These are phyloP conservation scores for Verticillium zaregamsianum DNA, from an alignment of 2,329 filamentous ascomycete genomes.

Conservation along the genomic window DNA sequence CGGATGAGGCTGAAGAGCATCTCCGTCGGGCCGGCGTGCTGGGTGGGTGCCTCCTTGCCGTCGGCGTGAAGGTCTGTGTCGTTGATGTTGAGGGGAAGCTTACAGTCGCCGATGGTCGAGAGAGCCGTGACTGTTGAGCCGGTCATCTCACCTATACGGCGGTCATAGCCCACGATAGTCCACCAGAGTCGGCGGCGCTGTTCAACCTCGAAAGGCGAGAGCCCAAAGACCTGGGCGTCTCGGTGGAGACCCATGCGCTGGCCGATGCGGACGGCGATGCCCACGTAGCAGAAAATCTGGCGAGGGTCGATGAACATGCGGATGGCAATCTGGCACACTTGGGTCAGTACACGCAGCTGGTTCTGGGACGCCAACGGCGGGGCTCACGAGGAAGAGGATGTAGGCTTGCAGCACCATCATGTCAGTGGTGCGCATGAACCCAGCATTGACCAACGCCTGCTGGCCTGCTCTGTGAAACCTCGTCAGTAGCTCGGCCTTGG, in stretches of 20 bases:
- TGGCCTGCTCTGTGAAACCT: constrained; percentile 56
- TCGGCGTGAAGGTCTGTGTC: constrained; percentile 55
- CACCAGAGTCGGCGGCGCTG: constrained; percentile 71
- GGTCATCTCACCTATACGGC: constrained; percentile 63
- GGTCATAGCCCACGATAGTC: constrained; percentile 65
- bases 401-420: constrained; percentile 64
- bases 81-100: constrained; percentile 57
- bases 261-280: constrained; percentile 62
- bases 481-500: constrained; percentile 44
- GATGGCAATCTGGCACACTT: constrained; percentile 29
- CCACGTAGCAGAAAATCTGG: constrained; percentile 57
- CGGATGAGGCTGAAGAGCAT: constrained; percentile 56
- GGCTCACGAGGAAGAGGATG: constrained; percentile 60
- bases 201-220: constrained; percentile 60
- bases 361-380: background rate
- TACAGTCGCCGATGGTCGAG: constrained; percentile 49
- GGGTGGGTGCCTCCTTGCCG: constrained; percentile 47
- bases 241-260: constrained; percentile 66
- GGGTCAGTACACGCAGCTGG: background rate
- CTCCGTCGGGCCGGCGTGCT: constrained; percentile 50
- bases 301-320: constrained; percentile 57
- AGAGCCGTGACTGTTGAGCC: constrained; percentile 54
- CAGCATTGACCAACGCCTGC: constrained; percentile 61
- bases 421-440: constrained; percentile 63
- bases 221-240: constrained; percentile 48